Conservation (phyloP, 225 moss, liverwort and hornwort species). For the Polytrichum formosum region DNA sequence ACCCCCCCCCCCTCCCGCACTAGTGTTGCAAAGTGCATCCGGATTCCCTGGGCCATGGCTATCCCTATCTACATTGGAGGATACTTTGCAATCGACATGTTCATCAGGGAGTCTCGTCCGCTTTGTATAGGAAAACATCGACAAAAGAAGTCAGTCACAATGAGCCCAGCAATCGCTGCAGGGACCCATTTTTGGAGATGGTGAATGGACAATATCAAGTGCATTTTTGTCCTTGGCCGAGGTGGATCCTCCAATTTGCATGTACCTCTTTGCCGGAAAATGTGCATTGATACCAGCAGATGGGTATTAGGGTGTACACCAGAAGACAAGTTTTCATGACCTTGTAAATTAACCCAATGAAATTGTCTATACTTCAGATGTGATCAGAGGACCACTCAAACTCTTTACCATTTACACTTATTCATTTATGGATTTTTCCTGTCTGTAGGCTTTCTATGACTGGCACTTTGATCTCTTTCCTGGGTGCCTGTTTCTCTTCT, state of each 20-base stretch:
- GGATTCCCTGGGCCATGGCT: constrained; percentile 60
- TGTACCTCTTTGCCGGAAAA: constrained; percentile 39
- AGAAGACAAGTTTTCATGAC: no score
- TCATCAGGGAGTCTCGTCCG: constrained; percentile 40
- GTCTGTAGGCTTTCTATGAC: no score
- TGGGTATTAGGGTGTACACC: no score
- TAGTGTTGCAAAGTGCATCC: constrained; percentile 33
- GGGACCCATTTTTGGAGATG: constrained; percentile 59
- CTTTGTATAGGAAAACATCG: constrained; percentile 41
- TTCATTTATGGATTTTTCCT: no score
- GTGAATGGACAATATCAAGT: constrained; percentile 49
- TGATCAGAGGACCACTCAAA: no score
- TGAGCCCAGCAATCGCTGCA: constrained; percentile 37
- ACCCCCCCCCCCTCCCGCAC: no score
- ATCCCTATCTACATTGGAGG: constrained; percentile 58
- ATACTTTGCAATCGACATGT: constrained; percentile 59
- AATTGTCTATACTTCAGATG: no score
- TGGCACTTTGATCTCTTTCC: no score
- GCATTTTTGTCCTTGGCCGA: constrained; percentile 39
- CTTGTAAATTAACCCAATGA: no score
- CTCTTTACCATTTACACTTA: no score
- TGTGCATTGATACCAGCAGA: neutral
- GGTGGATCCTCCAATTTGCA: constrained; percentile 61
- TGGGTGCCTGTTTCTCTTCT: no score
- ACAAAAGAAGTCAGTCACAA: constrained; percentile 33